A percentile compares a stretch with the other conserved stretches of the same genome.
Evolutionary conservation across 208 protist species (phyloP).

Genomic region (Leishmania gerbilli): DNA sequence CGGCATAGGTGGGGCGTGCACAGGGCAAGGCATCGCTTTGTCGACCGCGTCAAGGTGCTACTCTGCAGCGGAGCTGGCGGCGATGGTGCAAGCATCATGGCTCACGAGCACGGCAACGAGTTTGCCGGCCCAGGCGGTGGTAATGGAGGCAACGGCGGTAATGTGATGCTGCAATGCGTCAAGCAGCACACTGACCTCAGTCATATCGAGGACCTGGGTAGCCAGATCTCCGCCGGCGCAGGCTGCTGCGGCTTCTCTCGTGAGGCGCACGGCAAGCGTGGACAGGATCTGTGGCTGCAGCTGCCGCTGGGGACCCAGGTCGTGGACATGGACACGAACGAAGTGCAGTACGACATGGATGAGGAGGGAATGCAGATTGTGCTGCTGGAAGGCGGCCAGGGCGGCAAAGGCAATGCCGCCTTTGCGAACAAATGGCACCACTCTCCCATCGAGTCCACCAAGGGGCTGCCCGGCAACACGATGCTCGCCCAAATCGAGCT

Average conservation of each 20-base stretch:
- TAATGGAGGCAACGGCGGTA: slow-evolving; percentile 90
- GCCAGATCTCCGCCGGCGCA: slow-evolving; percentile 55
- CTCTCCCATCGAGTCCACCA: slow-evolving; percentile 87
- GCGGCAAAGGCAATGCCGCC: slow-evolving; percentile 90
- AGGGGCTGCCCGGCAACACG: slow-evolving; percentile 89
- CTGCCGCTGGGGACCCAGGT: slow-evolving; percentile 87
- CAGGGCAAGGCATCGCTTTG: slow-evolving; percentile 45
- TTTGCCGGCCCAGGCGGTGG: slow-evolving; percentile 91
- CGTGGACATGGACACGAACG: slow-evolving; percentile 91
- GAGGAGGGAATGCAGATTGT: slow-evolving; percentile 76
- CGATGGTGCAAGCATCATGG: slow-evolving; percentile 89
- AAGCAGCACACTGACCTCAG: slow-evolving; percentile 54
- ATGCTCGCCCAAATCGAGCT: slow-evolving; percentile 91
- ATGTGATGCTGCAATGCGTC: slow-evolving; percentile 75
- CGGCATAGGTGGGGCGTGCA: slow-evolving; percentile 1
- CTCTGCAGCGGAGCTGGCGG: slow-evolving; percentile 84
- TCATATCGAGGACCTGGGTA: slow-evolving; percentile 73
- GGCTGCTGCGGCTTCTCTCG: slow-evolving; percentile 79
- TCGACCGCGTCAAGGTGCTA: slow-evolving; percentile 86
- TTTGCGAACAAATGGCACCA: slow-evolving; percentile 91
- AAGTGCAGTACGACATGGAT: slow-evolving; percentile 86
- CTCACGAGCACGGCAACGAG: slow-evolving; percentile 88
- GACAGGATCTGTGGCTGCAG: slow-evolving; percentile 78
- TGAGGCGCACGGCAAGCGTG: slow-evolving; percentile 70
- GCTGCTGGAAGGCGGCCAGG: slow-evolving; percentile 89